A percentile compares a stretch with the other conserved stretches of the same genome.
Evolutionary conservation across 225 moss, liverwort and hornwort species (phyloP).

Genomic region (Sphagnum tenellum): DNA sequence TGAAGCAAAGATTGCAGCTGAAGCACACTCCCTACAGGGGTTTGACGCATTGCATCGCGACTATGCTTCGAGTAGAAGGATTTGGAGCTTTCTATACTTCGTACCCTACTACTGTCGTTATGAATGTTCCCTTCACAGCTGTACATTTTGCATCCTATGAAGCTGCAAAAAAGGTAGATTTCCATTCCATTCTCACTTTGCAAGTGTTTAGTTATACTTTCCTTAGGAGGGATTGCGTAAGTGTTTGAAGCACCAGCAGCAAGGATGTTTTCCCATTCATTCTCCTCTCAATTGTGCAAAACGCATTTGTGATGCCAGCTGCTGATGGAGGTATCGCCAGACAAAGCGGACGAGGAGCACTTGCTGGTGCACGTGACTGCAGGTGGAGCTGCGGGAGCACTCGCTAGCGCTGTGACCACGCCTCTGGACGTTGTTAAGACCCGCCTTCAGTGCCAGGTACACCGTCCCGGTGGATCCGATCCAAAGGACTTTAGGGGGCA

Average conservation of each 20-base stretch:
- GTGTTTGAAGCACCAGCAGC: too few relatives aligned
- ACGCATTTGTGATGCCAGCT: constrained; percentile 16
- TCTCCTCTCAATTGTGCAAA: too few relatives aligned
- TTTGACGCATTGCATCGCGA: constrained; percentile 62
- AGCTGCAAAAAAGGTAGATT: constrained; percentile 73
- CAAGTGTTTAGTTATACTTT: background rate
- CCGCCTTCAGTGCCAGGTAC: constrained; percentile 86
- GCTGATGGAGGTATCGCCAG: constrained; percentile 34
- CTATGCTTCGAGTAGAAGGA: constrained; percentile 69
- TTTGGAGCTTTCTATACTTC: constrained; percentile 68
- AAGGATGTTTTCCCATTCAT: too few relatives aligned
- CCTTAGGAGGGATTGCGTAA: too few relatives aligned
- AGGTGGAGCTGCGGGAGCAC: constrained; percentile 90
- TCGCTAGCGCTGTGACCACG: constrained; percentile 92
- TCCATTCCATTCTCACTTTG: too few relatives aligned
- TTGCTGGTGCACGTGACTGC: constrained; percentile 78
- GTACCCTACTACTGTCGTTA: constrained; percentile 82
- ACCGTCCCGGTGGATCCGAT: background rate
- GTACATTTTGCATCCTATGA: constrained; percentile 97
- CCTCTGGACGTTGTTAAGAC: constrained; percentile 91
- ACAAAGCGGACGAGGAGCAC: constrained; percentile 58
- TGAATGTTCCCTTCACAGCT: constrained; percentile 95
- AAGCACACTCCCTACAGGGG: constrained; percentile 75
- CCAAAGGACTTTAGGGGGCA: too few relatives aligned
- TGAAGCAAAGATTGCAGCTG: constrained; percentile 97